Evolutionary conservation across 495 filamentous ascomycete genomes (phyloP).

Genomic region (Aspergillus panamensis): DNA sequence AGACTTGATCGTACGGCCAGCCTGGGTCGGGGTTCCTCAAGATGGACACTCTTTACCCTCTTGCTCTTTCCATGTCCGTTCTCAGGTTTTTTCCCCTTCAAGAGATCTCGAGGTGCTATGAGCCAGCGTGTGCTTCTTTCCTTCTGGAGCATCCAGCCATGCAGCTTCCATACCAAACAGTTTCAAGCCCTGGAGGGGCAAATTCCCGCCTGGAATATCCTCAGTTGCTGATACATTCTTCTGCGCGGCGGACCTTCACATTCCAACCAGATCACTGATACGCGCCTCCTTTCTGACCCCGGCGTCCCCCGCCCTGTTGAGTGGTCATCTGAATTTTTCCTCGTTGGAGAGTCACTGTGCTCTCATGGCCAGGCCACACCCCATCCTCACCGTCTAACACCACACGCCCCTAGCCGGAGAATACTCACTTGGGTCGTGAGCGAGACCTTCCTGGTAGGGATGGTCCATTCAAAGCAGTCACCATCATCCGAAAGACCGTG

Average conservation of each 20-base stretch:
- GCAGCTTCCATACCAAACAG: slow-evolving; percentile 30
- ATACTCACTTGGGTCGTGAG: background rate
- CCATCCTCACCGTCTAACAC: background rate
- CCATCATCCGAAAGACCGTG: slow-evolving; percentile 6
- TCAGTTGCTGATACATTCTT: slow-evolving; percentile 31
- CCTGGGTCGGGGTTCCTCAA: background rate
- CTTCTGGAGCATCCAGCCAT: background rate
- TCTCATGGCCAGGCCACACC: background rate
- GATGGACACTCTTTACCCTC: background rate
- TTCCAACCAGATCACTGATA: slow-evolving; percentile 37
- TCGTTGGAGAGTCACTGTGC: background rate
- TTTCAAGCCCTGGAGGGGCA: slow-evolving; percentile 17
- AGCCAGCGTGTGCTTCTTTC: background rate
- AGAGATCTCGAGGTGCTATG: background rate
- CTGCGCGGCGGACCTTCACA: slow-evolving; percentile 27
- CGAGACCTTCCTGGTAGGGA: slow-evolving; percentile 22
- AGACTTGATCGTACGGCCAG: background rate
- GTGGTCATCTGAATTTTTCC: background rate
- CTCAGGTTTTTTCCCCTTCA: background rate
- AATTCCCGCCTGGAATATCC: slow-evolving; percentile 20
- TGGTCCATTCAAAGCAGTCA: slow-evolving; percentile 13
- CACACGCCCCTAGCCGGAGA: background rate
- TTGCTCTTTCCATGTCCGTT: background rate
- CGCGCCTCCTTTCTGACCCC: slow-evolving; percentile 7
- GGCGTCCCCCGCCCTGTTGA: background rate